A percentile compares a stretch with the other conserved stretches of the same genome.
phyloP scores from a whole-genome alignment of 2,329 filamentous ascomycete species.

The Hypoxylon sp. region DNA sequence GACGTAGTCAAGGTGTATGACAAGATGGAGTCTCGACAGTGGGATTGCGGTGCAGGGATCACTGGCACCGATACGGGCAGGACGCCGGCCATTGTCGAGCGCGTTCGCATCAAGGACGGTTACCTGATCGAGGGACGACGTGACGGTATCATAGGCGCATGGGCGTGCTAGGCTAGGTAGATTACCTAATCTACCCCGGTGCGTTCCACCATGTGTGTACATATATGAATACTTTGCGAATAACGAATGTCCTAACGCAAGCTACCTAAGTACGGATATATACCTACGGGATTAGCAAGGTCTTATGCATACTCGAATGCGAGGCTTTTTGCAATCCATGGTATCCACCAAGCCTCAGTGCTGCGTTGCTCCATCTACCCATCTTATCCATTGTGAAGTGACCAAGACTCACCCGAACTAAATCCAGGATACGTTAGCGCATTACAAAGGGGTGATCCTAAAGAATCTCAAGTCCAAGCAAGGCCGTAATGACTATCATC shows the following conservation, averaged over 20 bases:
- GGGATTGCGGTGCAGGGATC: slow-evolving; percentile 93
- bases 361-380: neutral
- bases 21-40: slow-evolving; percentile 94
- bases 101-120: slow-evolving; percentile 91
- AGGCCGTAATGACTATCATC: neutral
- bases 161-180: slow-evolving; percentile 64
- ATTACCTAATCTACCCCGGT: slow-evolving; percentile 1
- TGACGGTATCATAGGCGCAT: slow-evolving; percentile 91
- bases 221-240: slow-evolving; percentile 34
- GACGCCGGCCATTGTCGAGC: slow-evolving; percentile 80
- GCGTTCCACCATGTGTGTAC: slow-evolving; percentile 29
- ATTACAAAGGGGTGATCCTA: neutral
- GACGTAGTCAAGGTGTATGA: slow-evolving; percentile 98
- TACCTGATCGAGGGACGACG: slow-evolving; percentile 92
- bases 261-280: neutral
- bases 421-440: neutral
- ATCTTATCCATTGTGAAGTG: neutral
- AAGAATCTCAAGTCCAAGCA: neutral
- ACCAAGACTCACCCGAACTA: neutral
- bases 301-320: slow-evolving; percentile 3
- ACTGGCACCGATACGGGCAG: slow-evolving; percentile 76
- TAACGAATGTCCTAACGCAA: slow-evolving; percentile 26
- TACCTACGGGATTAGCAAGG: neutral
- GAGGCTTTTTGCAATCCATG: neutral
- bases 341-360: neutral